These are phyloP conservation scores for Citrus cavaleriei DNA, from an alignment of 345 rosid species.

Conservation along the genomic window DNA sequence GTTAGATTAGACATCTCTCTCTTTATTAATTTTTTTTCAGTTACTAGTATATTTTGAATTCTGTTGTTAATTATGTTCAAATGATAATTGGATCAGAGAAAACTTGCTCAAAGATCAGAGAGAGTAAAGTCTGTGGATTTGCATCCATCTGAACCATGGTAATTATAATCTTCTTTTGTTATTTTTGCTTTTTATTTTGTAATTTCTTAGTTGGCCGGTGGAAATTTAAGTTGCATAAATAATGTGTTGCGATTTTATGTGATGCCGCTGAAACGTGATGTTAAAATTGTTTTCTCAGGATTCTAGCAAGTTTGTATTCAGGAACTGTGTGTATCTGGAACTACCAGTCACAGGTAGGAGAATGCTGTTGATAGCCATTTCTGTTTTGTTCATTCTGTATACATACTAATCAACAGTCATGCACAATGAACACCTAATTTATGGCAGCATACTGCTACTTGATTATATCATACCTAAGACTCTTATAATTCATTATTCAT, in stretches of 20 bases:
- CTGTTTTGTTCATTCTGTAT: not conserved
- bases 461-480: not conserved
- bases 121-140: slow-evolving; percentile 73
- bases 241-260: not conserved
- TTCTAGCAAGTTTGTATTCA: slow-evolving; percentile 67
- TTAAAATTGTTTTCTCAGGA: slow-evolving; percentile 40
- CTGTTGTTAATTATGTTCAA: slow-evolving; percentile 14
- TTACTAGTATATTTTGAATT: not conserved
- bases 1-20: not conserved
- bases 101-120: slow-evolving; percentile 61
- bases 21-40: not conserved
- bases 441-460: not conserved
- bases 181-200: not conserved
- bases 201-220: not conserved
- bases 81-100: slow-evolving; percentile 46
- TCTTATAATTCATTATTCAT: not conserved
- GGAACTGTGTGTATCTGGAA: slow-evolving; percentile 80
- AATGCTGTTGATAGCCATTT: not conserved
- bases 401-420: not conserved
- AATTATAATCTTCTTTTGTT: slow-evolving; percentile 8
- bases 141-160: slow-evolving; percentile 88
- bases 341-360: slow-evolving; percentile 88
- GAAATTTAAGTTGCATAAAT: not conserved
- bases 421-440: not conserved
- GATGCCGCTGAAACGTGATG: not conserved